phyloP scores from a whole-genome alignment of 2,329 filamentous ascomycete species.

The Alternaria triticina region DNA sequence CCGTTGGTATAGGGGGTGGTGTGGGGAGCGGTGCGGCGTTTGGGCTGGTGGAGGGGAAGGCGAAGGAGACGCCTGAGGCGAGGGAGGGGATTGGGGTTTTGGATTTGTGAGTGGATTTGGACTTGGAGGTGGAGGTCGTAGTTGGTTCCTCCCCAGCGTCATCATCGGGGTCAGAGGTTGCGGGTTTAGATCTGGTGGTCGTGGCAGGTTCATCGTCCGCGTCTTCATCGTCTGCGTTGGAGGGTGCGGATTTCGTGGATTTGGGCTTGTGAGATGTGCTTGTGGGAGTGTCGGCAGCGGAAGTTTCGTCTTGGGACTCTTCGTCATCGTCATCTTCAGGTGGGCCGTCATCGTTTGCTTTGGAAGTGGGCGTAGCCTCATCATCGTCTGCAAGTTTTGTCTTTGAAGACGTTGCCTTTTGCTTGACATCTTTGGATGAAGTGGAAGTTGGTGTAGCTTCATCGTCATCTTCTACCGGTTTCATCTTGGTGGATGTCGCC shows the following conservation, averaged over 20 bases:
- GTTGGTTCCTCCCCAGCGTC: not conserved
- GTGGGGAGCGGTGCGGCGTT: fast-evolving
- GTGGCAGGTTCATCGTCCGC: not conserved
- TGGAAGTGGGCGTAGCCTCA: not conserved
- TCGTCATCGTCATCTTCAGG: not conserved
- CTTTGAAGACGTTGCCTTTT: not conserved
- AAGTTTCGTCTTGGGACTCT: not conserved
- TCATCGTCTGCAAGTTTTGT: not conserved
- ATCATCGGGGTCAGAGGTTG: not conserved
- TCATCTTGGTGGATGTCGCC: not conserved
- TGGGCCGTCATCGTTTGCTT: too few species aligned
- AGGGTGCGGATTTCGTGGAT: fast-evolving
- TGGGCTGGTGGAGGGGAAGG: not conserved
- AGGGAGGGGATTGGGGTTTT: not conserved
- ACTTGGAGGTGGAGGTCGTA: not conserved
- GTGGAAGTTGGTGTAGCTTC: not conserved
- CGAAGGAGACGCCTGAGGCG: not conserved
- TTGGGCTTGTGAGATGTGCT: not conserved
- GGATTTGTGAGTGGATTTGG: not conserved
- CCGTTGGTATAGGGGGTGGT: not conserved
- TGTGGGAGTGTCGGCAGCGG: not conserved
- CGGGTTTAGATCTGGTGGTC: too few species aligned
- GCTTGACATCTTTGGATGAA: not conserved
- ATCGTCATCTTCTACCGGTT: not conserved
- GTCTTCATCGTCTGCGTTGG: not conserved